Evolutionary conservation across 2,329 filamentous ascomycete species (phyloP), one percentile per base, ranked within the genome.

Genomic region (Aspergillus eucalypticola): DNA sequence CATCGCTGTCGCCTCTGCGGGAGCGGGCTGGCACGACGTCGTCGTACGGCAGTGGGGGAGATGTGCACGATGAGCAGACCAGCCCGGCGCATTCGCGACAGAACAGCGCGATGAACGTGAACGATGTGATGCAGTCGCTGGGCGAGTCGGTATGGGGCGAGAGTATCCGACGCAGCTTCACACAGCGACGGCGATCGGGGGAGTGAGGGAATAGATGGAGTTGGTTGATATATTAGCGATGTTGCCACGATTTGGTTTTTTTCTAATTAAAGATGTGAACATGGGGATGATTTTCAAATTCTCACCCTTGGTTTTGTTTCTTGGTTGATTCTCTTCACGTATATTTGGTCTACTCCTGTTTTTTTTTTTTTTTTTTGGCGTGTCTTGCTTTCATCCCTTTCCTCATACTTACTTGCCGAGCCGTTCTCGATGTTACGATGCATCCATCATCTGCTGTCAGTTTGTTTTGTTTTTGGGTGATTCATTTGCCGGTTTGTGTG

Each of bases 101-200:
- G 23, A 86, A 84, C 57, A 92, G 89, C 74, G 82, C 83, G 5
- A 88, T 93, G 59, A 91, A 87, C 70, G 88, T 89, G 53, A 85
- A 88, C 51, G 89, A 92, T 69, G 90, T 96, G 66, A 86, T 93
- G 74, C 88, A 92, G 66, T 90, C 95, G 72, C 83, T 98, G 57
- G 91, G 95, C 70, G 90, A 94, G 70, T 95, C 91, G 17, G 89
- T 90, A 15, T 98, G 94, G 94, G 91, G 94, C 54, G 91, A 96
- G 78, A 96, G 91, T 80, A 92, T 97, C 65, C 84, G 92, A 64
- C 85, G 92, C 63, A 96, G 92, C 78, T 92, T 95, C 67, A 96
- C 92, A 56, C 84, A 82, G 69, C 82, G 82, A 69, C 80, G 85
- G 75, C 79, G 41, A 70, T 71, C 48, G n/a, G 57, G 59, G 21